Percentiles rank a stretch among this genome's conserved stretches.
Evolutionary conservation across 2,329 filamentous ascomycete species (phyloP).

Genomic region (Paecilomyces sp.): DNA sequence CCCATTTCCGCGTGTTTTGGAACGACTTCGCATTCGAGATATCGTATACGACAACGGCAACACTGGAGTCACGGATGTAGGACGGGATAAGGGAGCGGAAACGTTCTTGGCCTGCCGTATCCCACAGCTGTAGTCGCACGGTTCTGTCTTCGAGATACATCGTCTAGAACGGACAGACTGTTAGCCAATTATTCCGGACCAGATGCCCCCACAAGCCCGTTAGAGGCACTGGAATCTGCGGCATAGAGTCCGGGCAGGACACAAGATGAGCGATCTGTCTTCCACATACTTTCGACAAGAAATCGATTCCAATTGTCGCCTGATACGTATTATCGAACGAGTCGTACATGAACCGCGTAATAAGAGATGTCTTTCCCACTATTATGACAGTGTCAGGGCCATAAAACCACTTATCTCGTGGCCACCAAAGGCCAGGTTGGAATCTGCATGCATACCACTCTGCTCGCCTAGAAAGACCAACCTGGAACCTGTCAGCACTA

Average conservation of each 20-base stretch:
- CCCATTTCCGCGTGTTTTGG: constrained; percentile 98
- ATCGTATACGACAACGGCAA: constrained; percentile 97
- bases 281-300: constrained; percentile 78
- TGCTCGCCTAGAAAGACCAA: constrained; percentile 97
- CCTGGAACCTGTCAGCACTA: constrained; percentile 44
- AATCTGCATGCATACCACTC: constrained; percentile 61
- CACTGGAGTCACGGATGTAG: constrained; percentile 96
- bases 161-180: constrained; percentile 50
- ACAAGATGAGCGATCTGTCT: background rate
- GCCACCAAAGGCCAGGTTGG: constrained; percentile 4
- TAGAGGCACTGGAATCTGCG: background rate
- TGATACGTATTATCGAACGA: constrained; percentile 99
- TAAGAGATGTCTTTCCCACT: constrained; percentile 98
- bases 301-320: constrained; percentile 98
- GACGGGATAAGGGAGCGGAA: constrained; percentile 96
- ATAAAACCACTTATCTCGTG: constrained; percentile 4
- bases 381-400: constrained; percentile 14
- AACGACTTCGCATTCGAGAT: constrained; percentile 97
- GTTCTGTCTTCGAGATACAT: constrained; percentile 99
- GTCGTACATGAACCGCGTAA: constrained; percentile 99
- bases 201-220: background rate
- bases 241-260: background rate
- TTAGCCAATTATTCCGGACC: background rate
- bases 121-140: constrained; percentile 95
- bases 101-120: constrained; percentile 94